Evolutionary conservation across 441 rosid genomes (phyloP), one percentile per base, ranked within the genome.

Genomic region (Brassica balearica): DNA sequence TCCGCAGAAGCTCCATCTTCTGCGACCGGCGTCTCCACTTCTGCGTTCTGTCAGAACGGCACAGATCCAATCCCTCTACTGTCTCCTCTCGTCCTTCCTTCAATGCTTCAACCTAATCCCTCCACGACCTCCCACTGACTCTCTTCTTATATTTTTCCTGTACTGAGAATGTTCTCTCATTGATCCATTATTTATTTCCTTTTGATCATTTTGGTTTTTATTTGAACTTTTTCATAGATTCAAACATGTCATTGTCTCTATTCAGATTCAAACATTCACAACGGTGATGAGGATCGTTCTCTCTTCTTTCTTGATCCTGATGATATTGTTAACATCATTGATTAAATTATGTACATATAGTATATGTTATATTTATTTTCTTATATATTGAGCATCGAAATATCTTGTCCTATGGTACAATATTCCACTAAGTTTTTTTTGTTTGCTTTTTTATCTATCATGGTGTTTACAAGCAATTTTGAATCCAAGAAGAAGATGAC

Each of bases 21-120:
- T 8, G 7, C 83, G 4, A 34, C 87, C 2, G n/a, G 58, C 3
- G 72, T 77, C 46, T 15, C 86, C 0, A 62, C 87, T 67, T 84
- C 87, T 73, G 76, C 86, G 63, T 87, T 83, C 7, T 74, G 71
- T 81, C 82, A 81, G 65, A 86, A 84, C 74, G 72, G 72, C 58
- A 87, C 86, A 84, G 97, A 88, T 77, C 91, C 95, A 65, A 92
- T 92, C 59, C 94, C 95, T 80, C 85, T 92, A 10, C 85, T 90
- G 36, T 88, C 97, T 19, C 97, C 97, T 69, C 95, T 90, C 0
- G 94, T 89, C 14, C 81, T 81, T 78, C 94, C 95, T 81, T 75
- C 88, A 27, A 68, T 72, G 82, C 82, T 84, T 59, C 84, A 84
- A 53, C 80, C 86, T 59, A 75, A 38, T 71, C 82, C 74, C 23